A percentile compares a stretch with the other conserved stretches of the same genome.
phyloP scores from a whole-genome alignment of 2,329 filamentous ascomycete species.

The Sclerotinia glacialis region DNA sequence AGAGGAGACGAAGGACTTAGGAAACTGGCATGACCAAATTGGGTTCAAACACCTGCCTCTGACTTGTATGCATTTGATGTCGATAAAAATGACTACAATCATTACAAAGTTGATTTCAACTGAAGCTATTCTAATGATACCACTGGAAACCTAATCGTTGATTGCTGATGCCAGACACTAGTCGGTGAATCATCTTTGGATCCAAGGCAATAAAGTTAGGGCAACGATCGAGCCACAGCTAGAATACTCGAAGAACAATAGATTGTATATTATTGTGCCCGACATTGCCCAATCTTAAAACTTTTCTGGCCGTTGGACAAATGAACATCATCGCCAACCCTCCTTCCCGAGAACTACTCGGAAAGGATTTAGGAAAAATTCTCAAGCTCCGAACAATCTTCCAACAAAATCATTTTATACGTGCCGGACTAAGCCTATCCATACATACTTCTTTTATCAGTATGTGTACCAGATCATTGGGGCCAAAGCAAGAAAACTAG shows the following conservation, averaged over 20 bases:
- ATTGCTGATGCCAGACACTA: too few relatives aligned
- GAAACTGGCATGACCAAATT: too few relatives aligned
- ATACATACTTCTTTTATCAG: not conserved
- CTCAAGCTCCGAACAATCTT: not conserved
- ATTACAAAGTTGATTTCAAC: too few relatives aligned
- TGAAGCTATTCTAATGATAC: too few relatives aligned
- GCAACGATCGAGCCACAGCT: not conserved
- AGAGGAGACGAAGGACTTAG: too few relatives aligned
- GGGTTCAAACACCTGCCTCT: too few relatives aligned
- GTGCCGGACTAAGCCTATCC: not conserved
- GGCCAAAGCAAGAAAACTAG: constrained; percentile 1
- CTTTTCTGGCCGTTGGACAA: not conserved
- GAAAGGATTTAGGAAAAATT: not conserved
- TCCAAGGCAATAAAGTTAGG: not conserved
- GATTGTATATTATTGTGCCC: not conserved
- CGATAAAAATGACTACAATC: too few relatives aligned
- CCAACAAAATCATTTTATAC: not conserved
- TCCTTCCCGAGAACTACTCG: not conserved
- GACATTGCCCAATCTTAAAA: constrained; percentile 3
- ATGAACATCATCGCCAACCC: not conserved
- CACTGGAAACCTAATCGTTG: too few relatives aligned
- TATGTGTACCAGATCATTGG: constrained; percentile 1
- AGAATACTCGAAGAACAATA: not conserved
- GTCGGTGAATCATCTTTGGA: not conserved
- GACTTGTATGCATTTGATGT: too few relatives aligned